These are phyloP conservation scores for Suillus subalutaceus DNA, from an alignment of 768 basidiomycete genomes.

Conservation along the genomic window DNA sequence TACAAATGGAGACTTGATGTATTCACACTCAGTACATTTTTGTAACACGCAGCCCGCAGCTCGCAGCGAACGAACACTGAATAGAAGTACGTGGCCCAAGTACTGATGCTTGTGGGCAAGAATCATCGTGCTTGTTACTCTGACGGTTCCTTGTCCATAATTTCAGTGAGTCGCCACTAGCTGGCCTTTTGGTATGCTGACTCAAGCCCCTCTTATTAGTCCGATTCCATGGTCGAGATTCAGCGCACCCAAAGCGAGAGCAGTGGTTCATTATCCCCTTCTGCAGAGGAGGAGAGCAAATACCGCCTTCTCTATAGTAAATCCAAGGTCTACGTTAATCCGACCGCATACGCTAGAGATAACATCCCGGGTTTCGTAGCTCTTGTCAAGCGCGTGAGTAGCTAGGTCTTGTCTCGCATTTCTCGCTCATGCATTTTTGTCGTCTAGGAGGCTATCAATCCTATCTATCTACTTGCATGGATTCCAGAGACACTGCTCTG, in stretches of 20 bases:
- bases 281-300: conserved; percentile 56
- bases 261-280: conserved; percentile 12
- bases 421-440: conserved; percentile 16
- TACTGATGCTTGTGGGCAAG: conserved; percentile 22
- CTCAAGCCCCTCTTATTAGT: conserved; percentile 31
- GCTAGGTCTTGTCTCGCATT: conserved; percentile 13
- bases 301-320: conserved; percentile 85
- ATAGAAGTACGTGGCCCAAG: conserved; percentile 5
- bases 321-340: conserved; percentile 94
- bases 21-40: conserved; percentile 8
- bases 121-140: conserved; percentile 37
- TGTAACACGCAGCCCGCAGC: conserved; percentile 15
- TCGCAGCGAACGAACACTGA: conserved; percentile 13
- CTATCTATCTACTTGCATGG: conserved; percentile 87
- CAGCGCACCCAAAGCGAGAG: conserved; percentile 39
- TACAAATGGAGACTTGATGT: conserved; percentile 2
- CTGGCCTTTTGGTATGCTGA: conserved; percentile 13
- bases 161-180: conserved; percentile 43
- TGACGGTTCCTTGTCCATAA: conserved; percentile 49
- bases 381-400: conserved; percentile 82
- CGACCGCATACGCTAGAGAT: conserved; percentile 88
- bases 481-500: conserved; percentile 86
- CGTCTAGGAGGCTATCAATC: conserved; percentile 69
- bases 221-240: conserved; percentile 77
- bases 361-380: conserved; percentile 94